A percentile compares a stretch with the other conserved stretches of the same genome.
Evolutionary conservation across 345 rosid genomes (phyloP).

Genomic region (Rubroshorea leprosula): DNA sequence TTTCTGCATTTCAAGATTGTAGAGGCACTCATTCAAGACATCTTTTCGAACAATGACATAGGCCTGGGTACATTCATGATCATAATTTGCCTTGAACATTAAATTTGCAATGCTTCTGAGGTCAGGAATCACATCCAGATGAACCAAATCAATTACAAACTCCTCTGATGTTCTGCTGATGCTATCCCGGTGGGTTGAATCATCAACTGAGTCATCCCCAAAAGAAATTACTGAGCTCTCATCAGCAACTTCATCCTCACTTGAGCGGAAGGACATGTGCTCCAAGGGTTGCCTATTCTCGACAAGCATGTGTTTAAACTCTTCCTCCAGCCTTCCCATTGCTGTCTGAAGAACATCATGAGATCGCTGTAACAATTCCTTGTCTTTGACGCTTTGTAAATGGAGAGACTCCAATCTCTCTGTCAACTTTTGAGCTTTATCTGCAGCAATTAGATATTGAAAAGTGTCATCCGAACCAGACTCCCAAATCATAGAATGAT

Average conservation of each 20-base stretch:
- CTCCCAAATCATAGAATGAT: too few species aligned
- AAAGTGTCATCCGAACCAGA: constrained; percentile 22
- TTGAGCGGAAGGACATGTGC: constrained; percentile 59
- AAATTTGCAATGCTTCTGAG: constrained; percentile 63
- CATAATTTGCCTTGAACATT: constrained; percentile 63
- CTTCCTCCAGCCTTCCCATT: constrained; percentile 86
- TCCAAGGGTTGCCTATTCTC: constrained; percentile 63
- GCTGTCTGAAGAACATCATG: constrained; percentile 76
- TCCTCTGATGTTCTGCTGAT: constrained; percentile 54
- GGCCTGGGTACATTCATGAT: constrained; percentile 70
- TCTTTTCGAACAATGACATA: constrained; percentile 57
- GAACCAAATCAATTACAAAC: constrained; percentile 54
- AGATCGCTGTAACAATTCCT: constrained; percentile 45
- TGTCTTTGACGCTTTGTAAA: constrained; percentile 25
- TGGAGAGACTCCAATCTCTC: constrained; percentile 44
- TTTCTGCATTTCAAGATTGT: constrained; percentile 70
- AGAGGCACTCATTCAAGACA: constrained; percentile 72
- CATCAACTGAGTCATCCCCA: constrained; percentile 62
- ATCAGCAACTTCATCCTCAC: constrained; percentile 51
- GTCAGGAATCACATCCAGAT: constrained; percentile 54
- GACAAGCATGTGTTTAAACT: constrained; percentile 65
- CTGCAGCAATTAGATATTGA: constrained; percentile 50
- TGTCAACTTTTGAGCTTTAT: constrained; percentile 47
- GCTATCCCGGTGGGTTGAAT: constrained; percentile 45
- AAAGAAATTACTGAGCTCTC: constrained; percentile 46